Conservation (phyloP, 805 yeast genomes). For the Kuraishia borneana region DNA sequence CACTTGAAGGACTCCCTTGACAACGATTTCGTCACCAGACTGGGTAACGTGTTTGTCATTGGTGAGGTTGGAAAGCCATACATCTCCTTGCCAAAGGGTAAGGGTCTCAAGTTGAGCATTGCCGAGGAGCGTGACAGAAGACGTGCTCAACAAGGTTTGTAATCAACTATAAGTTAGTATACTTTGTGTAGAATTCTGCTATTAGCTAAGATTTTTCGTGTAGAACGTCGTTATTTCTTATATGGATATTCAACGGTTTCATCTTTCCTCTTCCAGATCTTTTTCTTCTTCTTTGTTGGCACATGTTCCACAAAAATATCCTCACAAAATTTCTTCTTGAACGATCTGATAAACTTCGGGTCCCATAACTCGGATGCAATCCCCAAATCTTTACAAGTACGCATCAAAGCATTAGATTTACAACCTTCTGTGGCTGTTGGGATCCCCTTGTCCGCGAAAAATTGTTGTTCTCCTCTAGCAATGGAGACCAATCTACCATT, state of each 20-base stretch:
- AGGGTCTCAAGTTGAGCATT: constrained; percentile 93
- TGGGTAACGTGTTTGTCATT: constrained; percentile 84
- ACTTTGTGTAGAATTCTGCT: constrained; percentile 13
- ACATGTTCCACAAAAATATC: constrained; percentile 81
- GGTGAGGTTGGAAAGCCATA: constrained; percentile 95
- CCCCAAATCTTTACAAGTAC: constrained; percentile 96
- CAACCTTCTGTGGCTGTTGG: constrained; percentile 98
- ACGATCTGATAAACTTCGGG: constrained; percentile 71
- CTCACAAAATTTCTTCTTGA: constrained; percentile 58
- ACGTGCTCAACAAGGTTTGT: constrained; percentile 67
- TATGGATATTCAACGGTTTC: constrained; percentile 81
- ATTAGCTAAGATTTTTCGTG: background rate
- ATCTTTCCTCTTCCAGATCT: constrained; percentile 85
- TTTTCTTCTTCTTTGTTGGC: constrained; percentile 73
- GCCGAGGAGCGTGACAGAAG: constrained; percentile 98
- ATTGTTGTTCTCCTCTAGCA: constrained; percentile 94
- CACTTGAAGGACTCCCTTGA: constrained; percentile 93
- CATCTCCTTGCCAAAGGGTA: constrained; percentile 96
- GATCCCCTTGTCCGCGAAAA: constrained; percentile 73
- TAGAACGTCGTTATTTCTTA: constrained; percentile 30
- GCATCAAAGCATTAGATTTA: constrained; percentile 91
- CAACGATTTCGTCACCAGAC: constrained; percentile 93
- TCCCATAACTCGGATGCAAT: constrained; percentile 98
- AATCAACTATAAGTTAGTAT: too few relatives aligned
- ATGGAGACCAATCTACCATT: constrained; percentile 83